Evolutionary conservation across 345 rosid genomes (phyloP).

Genomic region (Crucihimalaya himalaica): DNA sequence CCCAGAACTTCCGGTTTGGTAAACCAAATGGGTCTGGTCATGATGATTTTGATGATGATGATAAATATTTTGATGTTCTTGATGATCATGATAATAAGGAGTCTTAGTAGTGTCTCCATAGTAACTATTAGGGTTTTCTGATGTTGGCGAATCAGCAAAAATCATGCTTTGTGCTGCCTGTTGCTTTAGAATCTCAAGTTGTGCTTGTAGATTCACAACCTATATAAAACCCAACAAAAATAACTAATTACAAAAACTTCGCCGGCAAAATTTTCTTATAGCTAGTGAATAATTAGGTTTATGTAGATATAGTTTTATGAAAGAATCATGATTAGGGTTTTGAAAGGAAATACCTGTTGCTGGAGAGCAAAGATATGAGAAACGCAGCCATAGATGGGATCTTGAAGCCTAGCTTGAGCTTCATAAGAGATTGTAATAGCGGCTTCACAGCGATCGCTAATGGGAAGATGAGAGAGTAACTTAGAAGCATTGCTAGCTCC

Average conservation of each 20-base stretch:
- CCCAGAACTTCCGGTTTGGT: slow-evolving; percentile 45
- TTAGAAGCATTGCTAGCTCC: slow-evolving; percentile 98
- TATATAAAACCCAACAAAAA: slow-evolving; percentile 39
- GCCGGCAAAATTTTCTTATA: background rate
- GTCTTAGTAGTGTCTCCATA: slow-evolving; percentile 42
- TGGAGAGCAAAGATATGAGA: slow-evolving; percentile 95
- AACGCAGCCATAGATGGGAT: slow-evolving; percentile 95
- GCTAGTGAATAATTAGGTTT: background rate
- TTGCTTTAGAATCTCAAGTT: slow-evolving; percentile 80
- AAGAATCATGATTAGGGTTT: slow-evolving; percentile 27
- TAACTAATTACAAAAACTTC: background rate
- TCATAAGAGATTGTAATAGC: slow-evolving; percentile 92
- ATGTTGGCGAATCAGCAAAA: slow-evolving; percentile 48
- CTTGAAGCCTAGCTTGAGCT: slow-evolving; percentile 96
- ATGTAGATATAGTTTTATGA: slow-evolving; percentile 6
- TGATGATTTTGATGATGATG: slow-evolving; percentile 40
- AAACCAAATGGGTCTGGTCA: slow-evolving; percentile 50
- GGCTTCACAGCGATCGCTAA: slow-evolving; percentile 75
- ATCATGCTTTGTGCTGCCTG: slow-evolving; percentile 64
- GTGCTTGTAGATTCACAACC: slow-evolving; percentile 89
- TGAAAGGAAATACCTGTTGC: slow-evolving; percentile 66
- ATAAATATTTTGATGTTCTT: slow-evolving; percentile 43
- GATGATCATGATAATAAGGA: slow-evolving; percentile 38
- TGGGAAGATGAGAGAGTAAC: slow-evolving; percentile 77
- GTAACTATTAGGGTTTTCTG: slow-evolving; percentile 54